phyloP scores from a whole-genome alignment of 345 rosid species.

The Anacardium occidentale region DNA sequence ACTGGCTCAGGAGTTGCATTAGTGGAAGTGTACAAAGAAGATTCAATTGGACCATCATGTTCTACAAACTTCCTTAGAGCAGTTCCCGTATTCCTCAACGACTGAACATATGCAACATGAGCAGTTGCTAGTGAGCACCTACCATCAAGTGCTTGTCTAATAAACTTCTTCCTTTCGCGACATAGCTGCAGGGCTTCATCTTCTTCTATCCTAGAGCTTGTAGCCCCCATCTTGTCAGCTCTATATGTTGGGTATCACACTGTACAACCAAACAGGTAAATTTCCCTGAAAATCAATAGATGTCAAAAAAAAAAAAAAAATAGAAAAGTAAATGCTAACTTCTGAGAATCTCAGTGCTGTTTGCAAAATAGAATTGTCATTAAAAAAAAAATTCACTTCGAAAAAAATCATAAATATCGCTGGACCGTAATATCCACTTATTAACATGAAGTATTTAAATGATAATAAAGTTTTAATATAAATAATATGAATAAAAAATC shows the following conservation, averaged over 20 bases:
- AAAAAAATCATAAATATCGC: neutral
- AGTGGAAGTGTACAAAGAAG: conserved; percentile 78
- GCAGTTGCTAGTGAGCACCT: conserved; percentile 81
- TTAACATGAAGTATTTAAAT: neutral
- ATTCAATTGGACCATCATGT: conserved; percentile 64
- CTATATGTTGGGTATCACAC: conserved; percentile 2
- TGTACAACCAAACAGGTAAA: conserved; percentile 9
- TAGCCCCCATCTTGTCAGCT: conserved; percentile 55
- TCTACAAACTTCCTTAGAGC: conserved; percentile 81
- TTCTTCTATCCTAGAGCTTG: conserved; percentile 73
- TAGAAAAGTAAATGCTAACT: neutral
- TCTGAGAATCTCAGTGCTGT: neutral
- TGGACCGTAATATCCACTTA: neutral
- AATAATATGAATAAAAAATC: neutral
- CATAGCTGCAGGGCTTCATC: conserved; percentile 87
- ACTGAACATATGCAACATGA: conserved; percentile 68
- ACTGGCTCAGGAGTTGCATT: conserved; percentile 75
- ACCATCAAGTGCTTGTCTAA: conserved; percentile 91
- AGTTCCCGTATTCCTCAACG: conserved; percentile 65
- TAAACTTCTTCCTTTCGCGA: conserved; percentile 80
- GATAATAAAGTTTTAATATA: neutral
- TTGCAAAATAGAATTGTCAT: neutral
- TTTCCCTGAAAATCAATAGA: conserved; percentile 30
- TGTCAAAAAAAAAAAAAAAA: neutral
- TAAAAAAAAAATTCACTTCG: neutral